Conservation (phyloP, 164 flowering plant genomes). For the Warburgia ugandensis region DNA sequence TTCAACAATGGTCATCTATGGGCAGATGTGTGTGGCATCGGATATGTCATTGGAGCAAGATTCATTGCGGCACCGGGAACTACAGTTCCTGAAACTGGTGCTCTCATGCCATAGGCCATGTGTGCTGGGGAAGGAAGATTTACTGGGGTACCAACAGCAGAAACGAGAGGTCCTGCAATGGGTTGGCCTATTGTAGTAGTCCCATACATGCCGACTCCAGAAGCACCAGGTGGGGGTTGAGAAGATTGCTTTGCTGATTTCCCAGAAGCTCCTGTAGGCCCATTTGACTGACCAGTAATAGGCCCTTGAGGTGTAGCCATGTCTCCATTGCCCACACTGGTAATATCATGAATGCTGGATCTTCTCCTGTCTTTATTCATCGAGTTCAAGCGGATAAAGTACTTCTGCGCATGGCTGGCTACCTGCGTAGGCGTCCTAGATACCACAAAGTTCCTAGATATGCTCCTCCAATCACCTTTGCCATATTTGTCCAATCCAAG, state of each 20-base stretch:
- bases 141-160: slow-evolving; percentile 87
- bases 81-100: slow-evolving; percentile 53
- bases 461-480: slow-evolving; percentile 95
- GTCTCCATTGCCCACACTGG: slow-evolving; percentile 62
- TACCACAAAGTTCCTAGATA: slow-evolving; percentile 84
- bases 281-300: slow-evolving; percentile 67
- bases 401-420: slow-evolving; percentile 94
- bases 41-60: slow-evolving; percentile 56
- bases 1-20: slow-evolving; percentile 39
- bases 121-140: slow-evolving; percentile 58
- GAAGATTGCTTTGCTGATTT: slow-evolving; percentile 45
- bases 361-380: slow-evolving; percentile 92
- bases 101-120: slow-evolving; percentile 69
- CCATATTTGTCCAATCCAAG: slow-evolving; percentile 93
- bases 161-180: slow-evolving; percentile 63
- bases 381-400: slow-evolving; percentile 83
- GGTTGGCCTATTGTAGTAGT: slow-evolving; percentile 75
- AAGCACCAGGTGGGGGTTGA: slow-evolving; percentile 32
- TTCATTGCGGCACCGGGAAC: slow-evolving; percentile 76
- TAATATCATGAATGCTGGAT: slow-evolving; percentile 90
- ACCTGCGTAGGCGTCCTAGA: slow-evolving; percentile 94
- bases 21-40: slow-evolving; percentile 63
- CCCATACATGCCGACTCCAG: slow-evolving; percentile 54
- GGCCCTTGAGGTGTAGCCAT: slow-evolving; percentile 58
- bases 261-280: slow-evolving; percentile 33